Evolutionary conservation across 164 flowering plant genomes (phyloP), one percentile per base, ranked within the genome.

Genomic region (Vitis riparia): DNA sequence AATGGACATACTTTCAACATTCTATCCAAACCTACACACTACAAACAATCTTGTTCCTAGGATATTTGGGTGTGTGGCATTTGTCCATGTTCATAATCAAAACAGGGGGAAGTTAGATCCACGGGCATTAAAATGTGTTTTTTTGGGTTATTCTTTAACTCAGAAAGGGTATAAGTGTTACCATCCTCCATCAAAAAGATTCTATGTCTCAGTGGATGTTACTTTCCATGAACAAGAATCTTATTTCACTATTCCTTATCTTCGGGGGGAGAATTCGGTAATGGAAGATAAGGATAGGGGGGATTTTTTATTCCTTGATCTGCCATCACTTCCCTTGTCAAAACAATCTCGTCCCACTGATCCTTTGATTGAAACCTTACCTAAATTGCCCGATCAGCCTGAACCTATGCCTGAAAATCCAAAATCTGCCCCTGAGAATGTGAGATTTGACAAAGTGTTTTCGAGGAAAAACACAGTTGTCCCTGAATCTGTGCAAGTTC

Each of bases 101-200:
- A 47, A 57, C 11, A 57, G 60, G 23, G 64, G 74, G 8, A 64
- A 71, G 17, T 16, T 71, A 37, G 74, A 71, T 55, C 74, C 74
- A 65, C 2, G 37, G 37, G 37, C 37, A 32, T 32, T 32, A 32
- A 32, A 32, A 32, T 32, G 37, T 32, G 37, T 32, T 32, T 32
- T 32, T 32, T 1, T 32, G 37, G 37, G 37, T 32, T 32, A 32
- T 32, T 32, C 4, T 32, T 32, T 4, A 32, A 32, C 37, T 32
- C 37, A 32, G 2, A 32, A 32, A 32, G 37, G 37, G 37, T 32
- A 32, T 32, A 32, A 32, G 37, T 32, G 37, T 32, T 32, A 32
- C 37, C 37, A 32, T 32, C 37, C 62, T 51, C 59, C 65, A 53
- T 67, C 67, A 11, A 67, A 55, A 52, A 73, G 53, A 17, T 65